Base-by-base conservation (phyloP, 2,329 filamentous ascomycete species). In the Alternaria burnsii region DNA sequence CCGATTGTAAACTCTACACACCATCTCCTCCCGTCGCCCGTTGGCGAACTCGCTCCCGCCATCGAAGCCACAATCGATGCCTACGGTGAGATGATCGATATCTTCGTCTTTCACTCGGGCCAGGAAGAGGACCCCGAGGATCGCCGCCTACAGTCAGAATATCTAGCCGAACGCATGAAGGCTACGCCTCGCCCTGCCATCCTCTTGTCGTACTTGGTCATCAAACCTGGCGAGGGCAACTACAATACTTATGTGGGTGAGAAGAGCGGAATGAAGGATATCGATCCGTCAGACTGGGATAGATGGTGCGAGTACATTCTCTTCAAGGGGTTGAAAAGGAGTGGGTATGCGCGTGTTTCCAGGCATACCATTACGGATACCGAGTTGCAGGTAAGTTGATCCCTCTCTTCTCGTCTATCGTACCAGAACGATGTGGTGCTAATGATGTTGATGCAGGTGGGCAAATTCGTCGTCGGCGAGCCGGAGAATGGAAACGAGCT, bases 261-360 rank as follows among this genome's bases (percentile, higher is more conserved):
- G 54, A 83, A 83, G 59, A 97, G 91, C 59, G 92, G 93, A 10
- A 99, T 99, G 95, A 89, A 92, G 73, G 95, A 99, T 74, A 95
- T 99, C 51, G 95, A 99, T 74, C 87, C 89, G 0, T 89, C 85
- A 3, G 95, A 99, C 77, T 97, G 93, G 93, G 95, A 99, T 78
- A 85, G 95, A 56, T 99, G 95, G 95, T 99, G 95, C 82, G 94
- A 99, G 82, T 99, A 99, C 79, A 97, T 99, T 67, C 82, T 99
- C 26, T 99, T 93, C 85, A 97, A 97, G 84, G 89, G 89, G 12
- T 81, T 99, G 63, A 90, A 89, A 79, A 87, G 94, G 63, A 90
- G 91, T 0, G 94, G 93, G 1, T 99, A 99, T 77, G 95, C 95
- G 4, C 85, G 95, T 55, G 90, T 99, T 53, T 94, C 91, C 71